Base-by-base conservation (phyloP, 208 protist species). In the Endotrypanum monterogeii region DNA sequence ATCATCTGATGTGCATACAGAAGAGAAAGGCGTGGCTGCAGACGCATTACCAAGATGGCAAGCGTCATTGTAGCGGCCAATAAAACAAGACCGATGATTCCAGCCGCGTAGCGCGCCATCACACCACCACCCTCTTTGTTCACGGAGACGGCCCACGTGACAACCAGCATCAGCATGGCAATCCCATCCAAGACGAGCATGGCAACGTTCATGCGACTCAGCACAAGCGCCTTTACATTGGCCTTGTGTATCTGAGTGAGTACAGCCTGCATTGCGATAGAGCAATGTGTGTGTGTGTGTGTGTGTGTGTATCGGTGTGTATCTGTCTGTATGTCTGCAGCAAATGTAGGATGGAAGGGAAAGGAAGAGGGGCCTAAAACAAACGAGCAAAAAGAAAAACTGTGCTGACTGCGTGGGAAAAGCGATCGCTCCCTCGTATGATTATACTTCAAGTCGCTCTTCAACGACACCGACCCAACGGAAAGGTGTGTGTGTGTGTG, bases 1-100 rank as follows among this genome's bases (percentile, higher is more conserved):
- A 94, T 67, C 35, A 89, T 63, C 78, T 96, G 79, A 54, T 96
- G 88, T 0, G 84, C 74, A 73, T 94, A 94, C 73, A 89, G 91
- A 28, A 94, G 75, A 11, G 80, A 79, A 23, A 93, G 80, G 28
- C 79, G 69, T 4, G 89, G 89, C 71, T 94, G 85, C 48, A 89
- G 67, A 23, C 79, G 78, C 69, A 92, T 74, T 35, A 93, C 86
- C 0, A 94, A 57, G 41, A 93, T 74, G 7, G 88, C 83, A 14
- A 94, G 73, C 39, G 83, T 41, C 50, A 89, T 90, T 18, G 88
- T 67, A 12, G 93, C 46, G 30, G 71, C 76, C 11, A 94, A 80
- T 32, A 96, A 71, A 23, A 93, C 48, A 61, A 94, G 87, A 54
- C 77, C 79, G 44, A 93, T 83, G 63, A 89, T 86, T 71, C 92